These are phyloP conservation scores for Hordeum marinum DNA, from an alignment of 176 grass and related monocot genomes.

Conservation along the genomic window DNA sequence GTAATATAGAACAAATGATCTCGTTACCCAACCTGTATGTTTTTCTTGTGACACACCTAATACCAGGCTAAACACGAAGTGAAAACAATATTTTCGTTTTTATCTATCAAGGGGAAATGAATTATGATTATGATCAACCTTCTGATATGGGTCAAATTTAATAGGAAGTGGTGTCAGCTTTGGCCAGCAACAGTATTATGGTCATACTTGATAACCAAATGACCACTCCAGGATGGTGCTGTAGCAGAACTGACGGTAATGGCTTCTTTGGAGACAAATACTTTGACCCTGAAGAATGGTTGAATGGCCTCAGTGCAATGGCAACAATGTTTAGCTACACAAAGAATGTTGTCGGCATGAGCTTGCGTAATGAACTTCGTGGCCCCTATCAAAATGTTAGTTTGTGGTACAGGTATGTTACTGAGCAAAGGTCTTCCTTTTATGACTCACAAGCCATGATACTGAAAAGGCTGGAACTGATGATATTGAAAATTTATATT, in stretches of 20 bases:
- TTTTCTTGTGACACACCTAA: constrained; percentile 4
- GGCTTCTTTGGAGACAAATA: constrained; percentile 91
- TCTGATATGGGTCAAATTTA: constrained; percentile 2
- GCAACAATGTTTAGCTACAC: constrained; percentile 65
- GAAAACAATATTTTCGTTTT: neutral
- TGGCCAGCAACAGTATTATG: constrained; percentile 75
- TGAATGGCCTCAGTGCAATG: constrained; percentile 63
- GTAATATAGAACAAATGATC: constrained; percentile 9
- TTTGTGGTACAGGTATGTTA: constrained; percentile 86
- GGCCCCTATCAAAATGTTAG: constrained; percentile 72
- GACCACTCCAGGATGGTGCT: constrained; percentile 84
- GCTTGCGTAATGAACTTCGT: constrained; percentile 83
- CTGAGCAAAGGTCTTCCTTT: neutral
- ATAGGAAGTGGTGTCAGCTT: constrained; percentile 72
- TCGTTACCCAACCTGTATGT: neutral
- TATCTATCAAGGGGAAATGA: neutral
- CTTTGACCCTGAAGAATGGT: constrained; percentile 86
- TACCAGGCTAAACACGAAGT: neutral
- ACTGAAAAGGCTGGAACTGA: neutral
- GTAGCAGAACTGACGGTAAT: constrained; percentile 63
- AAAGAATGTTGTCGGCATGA: constrained; percentile 85
- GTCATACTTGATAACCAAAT: constrained; percentile 99
- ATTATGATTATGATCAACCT: neutral
- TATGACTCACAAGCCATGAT: neutral
- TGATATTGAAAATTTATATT: constrained; percentile 5